Base-by-base conservation (phyloP, 352 stramenopile species). In the Lagenidium giganteum region DNA sequence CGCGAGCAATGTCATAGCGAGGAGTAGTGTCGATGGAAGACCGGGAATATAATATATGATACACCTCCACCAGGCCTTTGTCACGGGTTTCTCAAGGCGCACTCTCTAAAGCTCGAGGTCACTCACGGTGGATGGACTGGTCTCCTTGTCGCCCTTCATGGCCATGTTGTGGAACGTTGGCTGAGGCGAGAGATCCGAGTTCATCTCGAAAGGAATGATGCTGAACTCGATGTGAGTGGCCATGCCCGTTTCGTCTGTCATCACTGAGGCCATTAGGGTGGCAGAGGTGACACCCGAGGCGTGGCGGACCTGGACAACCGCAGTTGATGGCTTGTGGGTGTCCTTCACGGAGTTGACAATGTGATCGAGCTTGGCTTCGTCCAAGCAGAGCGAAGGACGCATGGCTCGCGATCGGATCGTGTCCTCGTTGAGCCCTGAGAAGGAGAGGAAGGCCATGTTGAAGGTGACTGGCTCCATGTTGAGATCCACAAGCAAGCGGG, bases 131-230 rank as follows among this genome's bases (percentile, higher is more conserved):
- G 65, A 82, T 0, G 73, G 73, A 21, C 73, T 86, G 13, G 73
- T 34, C 51, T 86, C 73, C 40, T 77, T 71, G 23, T 74, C 54
- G 32, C 62, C 57, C 27, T 67, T 60, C 37, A 64, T 61, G 7
- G 54, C 38, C 13, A 32, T 33, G 4, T 45, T 35, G 17, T 51
- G 29, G 38, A 53, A 54, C 24, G 48, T 27, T 16, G 42, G 27
- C 42, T 22, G 29, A 17, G 43, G 56, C 17, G 52, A 45, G 20
- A 62, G 46, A 7, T 73, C 58, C 0, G 69, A 71, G 34, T 56
- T 72, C 41, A 69, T 79, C 47, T 86, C 73, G 24, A 86, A 65
- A 8, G 68, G 70, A 38, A 87, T 69, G 11, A 87, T 53, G 33
- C 67, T 81, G 30, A 87, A 82, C 51, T 87, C 71, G 44, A 87